These are phyloP conservation scores for Leucosporidium yakuticum DNA, from an alignment of 768 basidiomycete species.

Conservation along the genomic window DNA sequence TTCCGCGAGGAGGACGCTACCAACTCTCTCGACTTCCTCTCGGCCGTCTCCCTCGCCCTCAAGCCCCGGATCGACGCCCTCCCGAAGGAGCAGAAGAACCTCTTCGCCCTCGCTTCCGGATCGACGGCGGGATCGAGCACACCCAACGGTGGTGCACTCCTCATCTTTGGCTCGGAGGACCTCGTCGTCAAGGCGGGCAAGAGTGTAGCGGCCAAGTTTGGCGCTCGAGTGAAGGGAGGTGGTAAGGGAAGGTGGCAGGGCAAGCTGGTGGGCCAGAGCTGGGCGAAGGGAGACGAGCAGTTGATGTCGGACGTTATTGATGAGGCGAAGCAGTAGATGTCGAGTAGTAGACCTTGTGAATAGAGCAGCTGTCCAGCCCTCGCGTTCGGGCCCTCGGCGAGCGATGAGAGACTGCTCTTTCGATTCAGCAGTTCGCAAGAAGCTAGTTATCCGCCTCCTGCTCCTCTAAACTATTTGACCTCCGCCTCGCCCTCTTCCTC, in stretches of 20 bases:
- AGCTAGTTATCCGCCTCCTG: too few relatives aligned
- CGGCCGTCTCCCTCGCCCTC: conserved; percentile 23
- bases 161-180: conserved; percentile 60
- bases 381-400: too few relatives aligned
- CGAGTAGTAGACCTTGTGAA: not conserved
- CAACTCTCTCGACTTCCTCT: conserved; percentile 36
- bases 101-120: conserved; percentile 29
- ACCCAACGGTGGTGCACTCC: conserved; percentile 50
- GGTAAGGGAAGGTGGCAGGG: conserved; percentile 72
- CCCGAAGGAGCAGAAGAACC: not conserved
- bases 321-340: not conserved
- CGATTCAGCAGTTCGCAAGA: too few relatives aligned
- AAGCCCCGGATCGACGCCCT: not conserved
- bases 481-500: too few relatives aligned
- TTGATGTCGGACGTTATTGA: not conserved
- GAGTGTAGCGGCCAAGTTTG: conserved; percentile 4
- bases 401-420: too few relatives aligned
- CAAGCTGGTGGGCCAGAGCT: conserved; percentile 56
- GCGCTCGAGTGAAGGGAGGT: conserved; percentile 63
- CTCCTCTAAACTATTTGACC: too few relatives aligned
- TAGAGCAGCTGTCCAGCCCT: too few relatives aligned
- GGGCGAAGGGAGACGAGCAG: conserved; percentile 48
- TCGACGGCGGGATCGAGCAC: conserved; percentile 44
- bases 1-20: conserved; percentile 38
- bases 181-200: conserved; percentile 50